Evolutionary conservation across 352 stramenopile genomes (phyloP), one percentile per base, ranked within the genome.

Genomic region (Globisporangium emineosum): DNA sequence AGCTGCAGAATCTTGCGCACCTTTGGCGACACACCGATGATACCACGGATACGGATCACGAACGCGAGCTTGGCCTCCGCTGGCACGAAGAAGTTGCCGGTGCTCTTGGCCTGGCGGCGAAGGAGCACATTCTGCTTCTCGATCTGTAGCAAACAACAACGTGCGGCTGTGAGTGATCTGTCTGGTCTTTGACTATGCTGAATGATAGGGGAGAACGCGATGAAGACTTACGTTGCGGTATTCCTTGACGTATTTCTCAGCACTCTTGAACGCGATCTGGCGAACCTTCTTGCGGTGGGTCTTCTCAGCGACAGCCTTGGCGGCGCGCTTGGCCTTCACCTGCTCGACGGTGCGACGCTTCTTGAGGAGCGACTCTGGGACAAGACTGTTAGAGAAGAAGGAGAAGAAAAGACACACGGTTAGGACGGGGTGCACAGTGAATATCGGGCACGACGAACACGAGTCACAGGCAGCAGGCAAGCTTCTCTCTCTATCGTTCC

Each of bases 31-130:
- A 96, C 86, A 61, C 88, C 88, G 58, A 96, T 99, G 88, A 98
- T 99, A 99, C 98, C 98, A 62, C 97, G 94, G 73, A 99, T 99
- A 77, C 98, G 96, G 70, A 99, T 94, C 66, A 99, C 97, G 64
- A 99, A 93, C 56, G 95, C 96, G 64, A 99, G 79, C 90, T 99
- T 99, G 65, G 97, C 93, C 83, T 99, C 93, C 32, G 96, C 84
- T 42, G 97, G 96, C 65, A 99, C 97, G 81, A 91, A 99, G 81
- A 98, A 98, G 85, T 98, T 98, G 75, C 97, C 97, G 9, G 79
- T 83, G 53, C 81, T 69, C 71, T 99, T 99, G 69, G 98, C 97
- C 75, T 98, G 90, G 67, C 98, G 96, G 68, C 97, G 94, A 60
- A 99, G 91, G 30, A 94, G 81, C 68, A 99, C 87, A 52, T 86